Base-by-base conservation (phyloP, 202 grass and related monocot species). In the Zoysia matrella region DNA sequence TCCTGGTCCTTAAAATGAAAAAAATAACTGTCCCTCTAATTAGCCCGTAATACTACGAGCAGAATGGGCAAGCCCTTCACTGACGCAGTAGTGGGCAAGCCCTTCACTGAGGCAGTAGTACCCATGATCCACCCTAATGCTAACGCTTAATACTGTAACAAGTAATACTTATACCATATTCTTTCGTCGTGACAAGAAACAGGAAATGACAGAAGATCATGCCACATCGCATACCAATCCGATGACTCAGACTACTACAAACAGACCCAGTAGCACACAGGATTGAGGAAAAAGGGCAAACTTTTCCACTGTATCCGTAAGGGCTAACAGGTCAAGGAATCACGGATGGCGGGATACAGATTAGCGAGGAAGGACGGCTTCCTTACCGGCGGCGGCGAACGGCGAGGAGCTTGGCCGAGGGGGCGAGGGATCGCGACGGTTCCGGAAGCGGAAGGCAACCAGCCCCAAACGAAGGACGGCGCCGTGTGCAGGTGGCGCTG, bases 381-480 rank as follows among this genome's bases (percentile, higher is more conserved):
- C 61, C 41, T 82, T 78, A 72, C 74, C 51, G n/a, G 1, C 41
- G 66, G 0, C 49, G 71, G 66, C 13, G 79, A 72, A 74, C 45
- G 11, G 13, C 22, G 22, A 22, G 22, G 22, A 22, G 22, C 22
- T 22, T 12, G 56, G 61, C 40, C 53, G 22, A 22, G 22, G 22
- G 22, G 22, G 22, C 22, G 22, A 22, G 22, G 22, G 22, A 22
- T 22, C 22, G 22, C 22, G 22, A 65, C 50, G 61, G 61, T 39
- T 89, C 78, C 77, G 46, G 60, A 85, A 12, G 65, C 22, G 22
- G 22, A 22, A 22, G 22, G 22, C 22, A 22, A 22, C 22, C 22
- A 22, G 22, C 22, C 22, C 22, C 22, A 22, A 22, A 22, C 22
- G 22, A 22, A 22, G 22, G 22, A 22, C 22, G 22, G 22, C 22